These are phyloP conservation scores for Lepidium sativum DNA, from an alignment of 345 rosid species.

Conservation along the genomic window DNA sequence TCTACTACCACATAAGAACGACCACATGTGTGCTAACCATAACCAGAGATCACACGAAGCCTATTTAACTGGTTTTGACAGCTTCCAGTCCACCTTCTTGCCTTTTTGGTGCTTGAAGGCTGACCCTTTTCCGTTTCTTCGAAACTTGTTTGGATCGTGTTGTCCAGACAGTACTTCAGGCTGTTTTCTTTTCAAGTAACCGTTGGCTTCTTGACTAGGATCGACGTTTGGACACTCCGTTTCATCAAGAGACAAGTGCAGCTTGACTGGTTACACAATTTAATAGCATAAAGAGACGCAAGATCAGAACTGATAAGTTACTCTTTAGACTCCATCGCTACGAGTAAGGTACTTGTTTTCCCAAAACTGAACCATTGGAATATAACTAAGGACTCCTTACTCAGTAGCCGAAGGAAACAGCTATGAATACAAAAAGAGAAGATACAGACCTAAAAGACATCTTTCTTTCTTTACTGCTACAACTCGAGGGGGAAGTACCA, in stretches of 20 bases:
- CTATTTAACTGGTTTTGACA: slow-evolving; percentile 21
- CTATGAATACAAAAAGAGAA: not conserved
- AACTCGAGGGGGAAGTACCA: slow-evolving; percentile 24
- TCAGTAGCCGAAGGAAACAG: not conserved
- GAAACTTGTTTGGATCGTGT: slow-evolving; percentile 32
- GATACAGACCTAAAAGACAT: slow-evolving; percentile 36
- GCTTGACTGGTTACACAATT: slow-evolving; percentile 34
- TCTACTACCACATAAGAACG: not conserved
- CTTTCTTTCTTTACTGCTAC: slow-evolving; percentile 26
- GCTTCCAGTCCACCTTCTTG: slow-evolving; percentile 57
- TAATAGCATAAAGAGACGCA: not conserved
- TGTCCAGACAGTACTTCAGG: slow-evolving; percentile 29
- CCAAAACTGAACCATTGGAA: not conserved
- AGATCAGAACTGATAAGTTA: not conserved
- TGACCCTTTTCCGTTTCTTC: slow-evolving; percentile 27
- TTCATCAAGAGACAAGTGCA: slow-evolving; percentile 26
- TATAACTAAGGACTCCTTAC: not conserved
- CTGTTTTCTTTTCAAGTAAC: slow-evolving; percentile 58
- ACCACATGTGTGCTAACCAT: not conserved
- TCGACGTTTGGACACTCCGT: slow-evolving; percentile 26
- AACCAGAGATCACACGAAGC: not conserved
- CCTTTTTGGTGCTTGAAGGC: slow-evolving; percentile 38
- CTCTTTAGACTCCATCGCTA: not conserved
- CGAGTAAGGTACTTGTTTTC: not conserved
- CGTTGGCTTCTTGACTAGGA: slow-evolving; percentile 18